Base-by-base conservation (phyloP, 805 yeast genomes). In the Candida takata region DNA sequence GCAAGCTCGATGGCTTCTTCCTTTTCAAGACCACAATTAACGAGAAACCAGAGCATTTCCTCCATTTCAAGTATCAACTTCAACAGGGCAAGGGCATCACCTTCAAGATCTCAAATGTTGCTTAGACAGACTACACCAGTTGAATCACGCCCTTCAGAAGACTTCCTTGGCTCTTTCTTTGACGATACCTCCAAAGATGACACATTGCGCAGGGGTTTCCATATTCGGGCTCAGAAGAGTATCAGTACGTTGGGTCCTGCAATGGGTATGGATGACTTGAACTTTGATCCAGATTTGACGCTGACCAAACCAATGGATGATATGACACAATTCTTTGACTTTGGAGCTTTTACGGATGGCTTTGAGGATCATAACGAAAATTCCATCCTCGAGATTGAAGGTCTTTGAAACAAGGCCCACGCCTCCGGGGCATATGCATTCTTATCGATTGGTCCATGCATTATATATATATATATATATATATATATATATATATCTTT, bases 221-320 rank as follows among this genome's bases (percentile, higher is more conserved):
- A 43, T 20, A 20, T 36, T 32, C 38, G 40, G 23, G 27, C n/a
- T 12, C 49, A 38, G 31, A 43, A 37, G 36, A 40, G 35, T 14
- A 47, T 50, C 19, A 42, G 48, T 9, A 42, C 47, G 3, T 18
- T 50, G 20, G 55, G 53, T 3, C 53, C 55, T 5, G 48, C 52
- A 8, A 19, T 50, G 34, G 46, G 35, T 6, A 45, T 30, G 48
- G 26, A 26, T 20, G 25, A 29, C 18, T 12, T 20, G 7, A 15
- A 12, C 8, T 25, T 24, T 16, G 24, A 18, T 10, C 29, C 17
- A n/a, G 34, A 24, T 16, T 15, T 24, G 27, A n/a, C 27, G 14
- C 12, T 24, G 27, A 24, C 3, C n/a, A 24, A 24, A 12, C 27
- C 27, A 10, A 10, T 20, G 26, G 33, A 43, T 13, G 37, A 36